Evolutionary conservation across 129 eudicot genomes (phyloP), one percentile per base, ranked within the genome.

Genomic region (Ambrosia artemisiifolia): DNA sequence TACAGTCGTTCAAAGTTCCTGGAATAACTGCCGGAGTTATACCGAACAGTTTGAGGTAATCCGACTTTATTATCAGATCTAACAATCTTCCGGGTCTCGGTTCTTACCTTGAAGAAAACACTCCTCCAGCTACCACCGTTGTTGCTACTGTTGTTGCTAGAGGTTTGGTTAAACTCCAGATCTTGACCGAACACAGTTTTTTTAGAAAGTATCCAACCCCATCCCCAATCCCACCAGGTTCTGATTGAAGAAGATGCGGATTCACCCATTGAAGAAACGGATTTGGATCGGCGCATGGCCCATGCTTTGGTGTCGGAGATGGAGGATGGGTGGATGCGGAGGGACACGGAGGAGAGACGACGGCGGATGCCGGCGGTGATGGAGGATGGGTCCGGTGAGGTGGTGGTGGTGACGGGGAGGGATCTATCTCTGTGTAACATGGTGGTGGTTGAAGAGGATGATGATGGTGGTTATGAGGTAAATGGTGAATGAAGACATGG

Each of bases 151-250:
- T 88, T 89, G 75, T 54, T 51, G 70, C 2, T 86, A 24, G 35
- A 89, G 3, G 83, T 69, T 49, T 86, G 89, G n/a, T 84, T 92
- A 80, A 92, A 80, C 83, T 92, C 97, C 65, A 92, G 86, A 86
- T 91, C 97, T 47, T 61, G 46, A 6, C 86, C 97, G 56, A 88
- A 88, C 6, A 72, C 70, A n/a, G 90, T 87, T 67, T 86, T 91
- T 8, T 85, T 71, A 7, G 92, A 82, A 1, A 88, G 79, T 75
- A 91, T 80, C 97, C 96, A 91, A 24, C 56, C 78, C 90, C 79
- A 84, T 1, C 88, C 86, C 83, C 83, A 82, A 7, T 70, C 96
- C 97, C 97, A 91, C 96, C 97, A 91, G 75, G 54, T 82, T 63
- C 80, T 59, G n/a, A 91, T 78, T 30, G 95, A 85, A 24, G 65